phyloP scores from a whole-genome alignment of 2,329 filamentous ascomycete species.

The Akanthomyces uredinophilus region DNA sequence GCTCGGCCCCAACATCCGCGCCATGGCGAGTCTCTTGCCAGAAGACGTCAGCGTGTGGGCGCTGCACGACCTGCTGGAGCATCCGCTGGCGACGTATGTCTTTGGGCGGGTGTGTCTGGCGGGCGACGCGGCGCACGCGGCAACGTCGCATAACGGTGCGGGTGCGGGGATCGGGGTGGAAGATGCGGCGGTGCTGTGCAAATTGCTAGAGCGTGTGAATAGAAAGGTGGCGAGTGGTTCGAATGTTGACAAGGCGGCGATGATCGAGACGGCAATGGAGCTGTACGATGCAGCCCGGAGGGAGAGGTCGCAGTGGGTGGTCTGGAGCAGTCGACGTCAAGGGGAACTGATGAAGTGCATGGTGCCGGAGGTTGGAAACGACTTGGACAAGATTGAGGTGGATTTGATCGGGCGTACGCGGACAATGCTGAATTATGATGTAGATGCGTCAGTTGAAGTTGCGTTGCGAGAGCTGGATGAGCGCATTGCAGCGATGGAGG shows the following conservation, averaged over 20 bases:
- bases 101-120: slow-evolving; percentile 43
- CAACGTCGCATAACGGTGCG: slow-evolving; percentile 55
- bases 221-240: slow-evolving; percentile 3
- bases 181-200: slow-evolving; percentile 40
- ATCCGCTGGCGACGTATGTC: slow-evolving; percentile 38
- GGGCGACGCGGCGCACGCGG: slow-evolving; percentile 60
- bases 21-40: not conserved
- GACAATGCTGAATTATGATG: not conserved
- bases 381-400: not conserved
- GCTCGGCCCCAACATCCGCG: not conserved
- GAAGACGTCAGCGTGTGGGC: slow-evolving; percentile 32
- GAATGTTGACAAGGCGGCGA: not conserved
- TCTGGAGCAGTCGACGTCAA: slow-evolving; percentile 38
- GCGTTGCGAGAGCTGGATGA: not conserved
- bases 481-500: not conserved
- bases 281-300: slow-evolving; percentile 46
- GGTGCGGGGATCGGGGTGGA: slow-evolving; percentile 55
- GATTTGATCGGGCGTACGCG: not conserved
- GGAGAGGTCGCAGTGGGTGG: slow-evolving; percentile 43
- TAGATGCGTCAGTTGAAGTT: not conserved
- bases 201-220: slow-evolving; percentile 42
- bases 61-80: slow-evolving; percentile 41
- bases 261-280: slow-evolving; percentile 14
- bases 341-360: slow-evolving; percentile 15
- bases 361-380: not conserved